Base-by-base conservation (phyloP, 2,329 filamentous ascomycete genomes). In the Purpureocillium lavendulum region DNA sequence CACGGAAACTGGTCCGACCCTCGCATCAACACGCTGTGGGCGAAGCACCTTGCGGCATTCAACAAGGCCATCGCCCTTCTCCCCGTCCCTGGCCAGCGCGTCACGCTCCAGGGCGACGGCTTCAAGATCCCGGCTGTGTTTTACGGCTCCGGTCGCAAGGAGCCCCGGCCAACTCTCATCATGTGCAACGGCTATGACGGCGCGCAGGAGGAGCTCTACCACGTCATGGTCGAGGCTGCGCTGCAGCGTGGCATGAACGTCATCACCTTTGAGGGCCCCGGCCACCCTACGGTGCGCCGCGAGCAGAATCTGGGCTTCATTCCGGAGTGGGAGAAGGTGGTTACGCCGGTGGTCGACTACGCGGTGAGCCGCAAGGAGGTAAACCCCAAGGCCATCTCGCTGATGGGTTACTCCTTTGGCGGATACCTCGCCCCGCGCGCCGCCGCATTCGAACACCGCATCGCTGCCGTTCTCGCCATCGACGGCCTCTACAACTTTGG, bases 181-280 rank as follows among this genome's bases (percentile, higher is more conserved):
- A 45, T 70, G 4, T 58, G 63, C 10, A 64, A 57, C 29, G 65
- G 68, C 3, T 67, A 60, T 35, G 69, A 72, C 40, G 63, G 55
- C 4, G 45, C 59, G 1, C 64, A 67, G 45, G 67, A 70, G 39
- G 67, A 70, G 11, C 52, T 61, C 14, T 62, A 62, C 39, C 66
- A 70, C 39, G 35, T 49, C 3, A 48, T 59, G 16, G 64, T 57
- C 9, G 47, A 50, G 11, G 45, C 59, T 0, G 59, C 57, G 1
- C 42, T 68, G 2, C 55, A 57, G 15, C 58, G 66, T 1, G 66
- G 66, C 12, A 65, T 53, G 43, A 66, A 70, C 36, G 55, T 58
- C 35, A 55, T 69, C 7, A 62, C 60, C 1, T 70, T 63, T 39
- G 67, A 71, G 38, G 67, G 67, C 0, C 66, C 66, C 0, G 66